A percentile compares a stretch with the other conserved stretches of the same genome.
Conservation (phyloP, 768 basidiomycete genomes). For the Suillus brevipes region DNA sequence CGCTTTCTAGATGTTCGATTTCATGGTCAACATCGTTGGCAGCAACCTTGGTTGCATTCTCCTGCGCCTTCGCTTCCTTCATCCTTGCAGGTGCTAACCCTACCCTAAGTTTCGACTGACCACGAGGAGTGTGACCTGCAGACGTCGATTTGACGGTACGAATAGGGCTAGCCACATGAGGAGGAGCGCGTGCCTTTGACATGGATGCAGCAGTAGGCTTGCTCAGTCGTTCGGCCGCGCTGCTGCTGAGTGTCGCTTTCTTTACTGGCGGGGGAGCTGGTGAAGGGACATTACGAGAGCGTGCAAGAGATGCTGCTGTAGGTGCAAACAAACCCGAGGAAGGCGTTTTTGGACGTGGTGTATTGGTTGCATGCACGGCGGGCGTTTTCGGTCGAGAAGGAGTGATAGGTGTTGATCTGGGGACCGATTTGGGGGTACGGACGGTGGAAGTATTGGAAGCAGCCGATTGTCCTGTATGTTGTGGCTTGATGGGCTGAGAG, state of each 20-base stretch:
- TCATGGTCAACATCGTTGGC: constrained; percentile 25
- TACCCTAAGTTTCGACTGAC: constrained; percentile 28
- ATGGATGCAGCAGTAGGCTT: constrained; percentile 83
- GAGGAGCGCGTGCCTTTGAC: constrained; percentile 53
- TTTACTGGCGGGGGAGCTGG: constrained; percentile 48
- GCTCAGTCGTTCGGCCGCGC: constrained; percentile 64
- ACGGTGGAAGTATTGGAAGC: constrained; percentile 32
- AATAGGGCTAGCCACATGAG: constrained; percentile 18
- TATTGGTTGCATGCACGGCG: constrained; percentile 17
- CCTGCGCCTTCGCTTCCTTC: constrained; percentile 23
- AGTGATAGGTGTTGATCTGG: constrained; percentile 32
- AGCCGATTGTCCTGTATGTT: constrained; percentile 44
- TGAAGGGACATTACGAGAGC: constrained; percentile 54
- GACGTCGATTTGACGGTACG: constrained; percentile 32
- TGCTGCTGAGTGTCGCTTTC: constrained; percentile 55
- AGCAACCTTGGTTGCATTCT: constrained; percentile 17
- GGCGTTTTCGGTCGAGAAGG: constrained; percentile 41
- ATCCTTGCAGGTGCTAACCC: constrained; percentile 27
- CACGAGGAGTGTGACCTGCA: constrained; percentile 31
- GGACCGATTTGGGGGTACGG: constrained; percentile 24
- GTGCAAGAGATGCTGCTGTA: constrained; percentile 79
- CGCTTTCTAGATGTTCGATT: constrained; percentile 20
- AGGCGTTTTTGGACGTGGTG: constrained; percentile 56
- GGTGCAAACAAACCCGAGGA: constrained; percentile 75
- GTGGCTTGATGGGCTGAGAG: constrained; percentile 38